These are phyloP conservation scores for Alternaria ethzedia DNA, from an alignment of 2,329 filamentous ascomycete genomes.

Conservation along the genomic window DNA sequence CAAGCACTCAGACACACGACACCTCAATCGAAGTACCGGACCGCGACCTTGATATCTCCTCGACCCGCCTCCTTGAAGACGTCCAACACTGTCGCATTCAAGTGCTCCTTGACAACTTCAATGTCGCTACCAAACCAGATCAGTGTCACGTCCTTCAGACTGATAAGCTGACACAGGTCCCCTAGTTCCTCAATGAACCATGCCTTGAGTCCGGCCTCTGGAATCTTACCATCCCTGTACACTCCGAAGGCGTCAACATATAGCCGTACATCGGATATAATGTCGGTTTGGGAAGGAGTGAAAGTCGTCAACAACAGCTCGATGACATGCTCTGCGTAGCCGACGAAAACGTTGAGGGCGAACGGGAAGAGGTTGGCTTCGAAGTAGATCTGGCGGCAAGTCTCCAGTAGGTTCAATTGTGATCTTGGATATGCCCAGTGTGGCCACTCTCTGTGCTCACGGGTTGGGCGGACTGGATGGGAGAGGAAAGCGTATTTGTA, in stretches of 20 bases:
- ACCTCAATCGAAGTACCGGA: not conserved
- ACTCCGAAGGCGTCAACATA: conserved; percentile 3
- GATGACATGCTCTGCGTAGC: conserved; percentile 6
- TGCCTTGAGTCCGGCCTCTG: not conserved
- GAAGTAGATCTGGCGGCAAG: conserved; percentile 4
- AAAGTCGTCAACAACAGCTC: not conserved
- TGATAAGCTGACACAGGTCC: not conserved
- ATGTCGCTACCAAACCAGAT: conserved; percentile 3
- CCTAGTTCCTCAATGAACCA: conserved; percentile 1
- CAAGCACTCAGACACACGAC: not conserved
- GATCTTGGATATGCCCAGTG: conserved; percentile 1
- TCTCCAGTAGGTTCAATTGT: not conserved
- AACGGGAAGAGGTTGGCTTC: conserved; percentile 8
- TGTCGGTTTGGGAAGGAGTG: not conserved
- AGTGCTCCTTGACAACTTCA: not conserved
- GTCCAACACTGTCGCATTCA: not conserved
- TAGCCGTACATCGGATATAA: not conserved
- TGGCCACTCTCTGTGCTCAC: not conserved
- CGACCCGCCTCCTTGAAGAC: not conserved
- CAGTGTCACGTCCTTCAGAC: not conserved
- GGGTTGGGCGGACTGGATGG: not conserved
- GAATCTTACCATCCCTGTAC: conserved; percentile 2
- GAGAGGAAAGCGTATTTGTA: conserved; percentile 6
- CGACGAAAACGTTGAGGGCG: conserved; percentile 3
- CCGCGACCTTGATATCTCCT: not conserved